phyloP scores from a whole-genome alignment of 345 rosid species.

The Rhodamnia argentea region DNA sequence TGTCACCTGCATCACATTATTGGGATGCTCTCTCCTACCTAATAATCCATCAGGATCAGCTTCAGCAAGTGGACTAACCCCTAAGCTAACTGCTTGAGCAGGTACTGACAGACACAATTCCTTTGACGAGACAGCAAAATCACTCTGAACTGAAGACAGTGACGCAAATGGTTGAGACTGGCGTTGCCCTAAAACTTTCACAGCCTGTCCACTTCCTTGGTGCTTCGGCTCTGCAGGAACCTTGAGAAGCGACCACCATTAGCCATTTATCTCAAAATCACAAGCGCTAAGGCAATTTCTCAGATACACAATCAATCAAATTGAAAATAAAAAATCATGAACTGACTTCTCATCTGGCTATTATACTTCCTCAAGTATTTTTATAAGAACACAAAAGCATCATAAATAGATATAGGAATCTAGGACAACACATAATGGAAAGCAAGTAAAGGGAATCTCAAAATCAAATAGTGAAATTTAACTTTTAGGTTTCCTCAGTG shows the following conservation, averaged over 20 bases:
- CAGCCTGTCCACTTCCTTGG: constrained; percentile 36
- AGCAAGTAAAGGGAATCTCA: not conserved
- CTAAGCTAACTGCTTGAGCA: constrained; percentile 22
- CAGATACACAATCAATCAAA: not conserved
- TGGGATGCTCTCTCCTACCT: constrained; percentile 31
- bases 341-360: not conserved
- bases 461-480: not conserved
- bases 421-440: not conserved
- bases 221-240: constrained; percentile 55
- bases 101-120: constrained; percentile 52
- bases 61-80: constrained; percentile 34
- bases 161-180: constrained; percentile 35
- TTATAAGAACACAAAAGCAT: not conserved
- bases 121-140: constrained; percentile 58
- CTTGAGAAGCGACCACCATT: constrained; percentile 39
- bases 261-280: constrained; percentile 12
- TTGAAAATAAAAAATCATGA: not conserved
- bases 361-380: not conserved
- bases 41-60: constrained; percentile 50
- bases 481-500: not conserved
- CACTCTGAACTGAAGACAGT: constrained; percentile 35
- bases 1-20: constrained; percentile 18
- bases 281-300: not conserved
- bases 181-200: constrained; percentile 35
- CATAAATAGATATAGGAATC: not conserved